Evolutionary conservation across 106 monocot genomes (phyloP).

Genomic region (Acorus calamus): DNA sequence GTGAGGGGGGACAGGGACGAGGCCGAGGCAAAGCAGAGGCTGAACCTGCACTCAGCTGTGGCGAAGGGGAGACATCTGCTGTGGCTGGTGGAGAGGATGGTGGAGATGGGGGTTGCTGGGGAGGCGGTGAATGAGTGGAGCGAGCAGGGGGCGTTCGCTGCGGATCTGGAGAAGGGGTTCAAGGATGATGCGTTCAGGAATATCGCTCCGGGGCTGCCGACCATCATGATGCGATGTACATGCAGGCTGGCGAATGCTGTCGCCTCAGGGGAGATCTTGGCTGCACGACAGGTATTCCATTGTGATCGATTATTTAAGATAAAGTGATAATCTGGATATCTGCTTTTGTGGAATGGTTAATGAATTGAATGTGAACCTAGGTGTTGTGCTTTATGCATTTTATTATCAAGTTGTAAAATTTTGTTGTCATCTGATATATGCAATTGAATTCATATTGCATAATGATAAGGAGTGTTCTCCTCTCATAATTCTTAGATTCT

Average conservation of each 20-base stretch:
- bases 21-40: constrained; percentile 82
- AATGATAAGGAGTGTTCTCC: too few relatives aligned
- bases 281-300: constrained; percentile 45
- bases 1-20: constrained; percentile 74
- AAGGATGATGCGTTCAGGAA: constrained; percentile 82
- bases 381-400: too few relatives aligned
- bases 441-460: too few relatives aligned
- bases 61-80: constrained; percentile 55
- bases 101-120: constrained; percentile 69
- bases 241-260: constrained; percentile 49
- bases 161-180: constrained; percentile 70
- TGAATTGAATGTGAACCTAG: too few relatives aligned
- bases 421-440: too few relatives aligned
- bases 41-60: constrained; percentile 60
- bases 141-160: constrained; percentile 48
- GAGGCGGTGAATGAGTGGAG: constrained; percentile 69
- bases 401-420: too few relatives aligned
- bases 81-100: constrained; percentile 90
- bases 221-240: constrained; percentile 57
- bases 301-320: too few relatives aligned
- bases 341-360: too few relatives aligned
- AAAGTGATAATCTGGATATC: too few relatives aligned
- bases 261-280: constrained; percentile 54
- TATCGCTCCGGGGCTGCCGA: constrained; percentile 70
- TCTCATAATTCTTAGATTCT: too few relatives aligned